Conservation (phyloP, 352 stramenopile species). For the Pythium phragmitis region DNA sequence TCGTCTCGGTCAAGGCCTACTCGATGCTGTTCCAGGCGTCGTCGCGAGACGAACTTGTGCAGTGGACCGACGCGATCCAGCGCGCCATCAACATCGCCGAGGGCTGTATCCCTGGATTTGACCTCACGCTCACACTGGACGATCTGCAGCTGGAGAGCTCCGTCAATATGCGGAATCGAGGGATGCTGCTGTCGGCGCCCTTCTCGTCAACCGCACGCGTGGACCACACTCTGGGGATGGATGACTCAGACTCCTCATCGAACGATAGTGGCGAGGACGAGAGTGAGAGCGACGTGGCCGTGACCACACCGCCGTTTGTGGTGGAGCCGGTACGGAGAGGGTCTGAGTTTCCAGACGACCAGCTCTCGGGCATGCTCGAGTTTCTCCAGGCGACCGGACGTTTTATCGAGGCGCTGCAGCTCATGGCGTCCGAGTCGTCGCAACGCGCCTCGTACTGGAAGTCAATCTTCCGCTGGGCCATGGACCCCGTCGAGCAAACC, state of each 20-base stretch:
- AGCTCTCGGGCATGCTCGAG: constrained; percentile 55
- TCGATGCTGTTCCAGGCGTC: constrained; percentile 68
- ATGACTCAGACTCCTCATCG: constrained; percentile 12
- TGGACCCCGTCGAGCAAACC: constrained; percentile 27
- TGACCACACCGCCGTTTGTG: neutral
- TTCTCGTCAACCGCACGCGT: neutral
- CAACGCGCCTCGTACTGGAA: constrained; percentile 60
- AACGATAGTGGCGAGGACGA: constrained; percentile 33
- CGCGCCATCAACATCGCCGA: constrained; percentile 71
- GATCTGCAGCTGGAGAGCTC: constrained; percentile 50
- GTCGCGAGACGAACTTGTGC: constrained; percentile 41
- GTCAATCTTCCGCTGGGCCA: constrained; percentile 63
- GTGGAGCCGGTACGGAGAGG: neutral
- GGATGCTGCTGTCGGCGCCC: constrained; percentile 26
- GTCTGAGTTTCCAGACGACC: constrained; percentile 35
- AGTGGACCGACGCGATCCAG: constrained; percentile 65
- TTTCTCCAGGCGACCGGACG: constrained; percentile 60
- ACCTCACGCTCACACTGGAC: constrained; percentile 38
- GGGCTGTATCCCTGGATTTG: constrained; percentile 50
- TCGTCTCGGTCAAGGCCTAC: constrained; percentile 57
- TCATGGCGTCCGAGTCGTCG: constrained; percentile 57
- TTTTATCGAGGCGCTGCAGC: constrained; percentile 74
- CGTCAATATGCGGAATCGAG: constrained; percentile 47
- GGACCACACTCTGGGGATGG: constrained; percentile 1
- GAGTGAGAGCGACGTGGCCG: constrained; percentile 14